Evolutionary conservation across 306 rosid species (phyloP).

Genomic region (Begonia fuchsioides): DNA sequence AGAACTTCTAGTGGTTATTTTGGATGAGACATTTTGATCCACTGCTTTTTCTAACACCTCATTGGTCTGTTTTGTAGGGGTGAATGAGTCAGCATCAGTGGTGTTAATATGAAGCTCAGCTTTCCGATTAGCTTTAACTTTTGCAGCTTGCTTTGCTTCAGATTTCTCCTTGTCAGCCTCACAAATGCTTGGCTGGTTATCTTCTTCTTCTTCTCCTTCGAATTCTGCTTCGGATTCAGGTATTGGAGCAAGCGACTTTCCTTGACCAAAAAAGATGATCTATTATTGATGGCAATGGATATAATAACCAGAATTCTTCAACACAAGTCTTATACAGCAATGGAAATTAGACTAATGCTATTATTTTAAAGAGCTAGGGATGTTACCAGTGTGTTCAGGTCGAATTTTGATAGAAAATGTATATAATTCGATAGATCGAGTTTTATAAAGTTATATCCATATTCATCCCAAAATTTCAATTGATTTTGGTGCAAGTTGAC

Average conservation of each 20-base stretch:
- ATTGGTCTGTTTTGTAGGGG: slow-evolving; percentile 18
- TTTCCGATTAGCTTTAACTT: slow-evolving; percentile 18
- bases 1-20: slow-evolving; percentile 13
- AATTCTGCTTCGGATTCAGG: slow-evolving; percentile 84
- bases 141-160: slow-evolving; percentile 16
- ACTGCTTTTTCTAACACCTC: slow-evolving; percentile 23
- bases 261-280: slow-evolving; percentile 49
- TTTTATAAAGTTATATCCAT: no score
- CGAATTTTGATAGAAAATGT: no score
- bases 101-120: slow-evolving; percentile 16
- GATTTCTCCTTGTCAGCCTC: slow-evolving; percentile 19
- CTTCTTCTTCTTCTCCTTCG: slow-evolving; percentile 52
- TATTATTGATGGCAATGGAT: slow-evolving; percentile 20
- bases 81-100: slow-evolving; percentile 10
- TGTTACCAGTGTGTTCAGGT: no score
- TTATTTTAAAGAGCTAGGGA: no score
- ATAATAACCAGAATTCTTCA: not conserved
- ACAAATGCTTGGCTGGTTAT: slow-evolving; percentile 16
- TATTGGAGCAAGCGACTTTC: slow-evolving; percentile 98
- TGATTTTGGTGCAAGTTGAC: no score
- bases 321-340: no score
- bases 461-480: no score
- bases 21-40: slow-evolving; percentile 21
- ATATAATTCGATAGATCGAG: no score
- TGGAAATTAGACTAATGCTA: not conserved